These are phyloP conservation scores for Botrytis pseudocinerea DNA, from an alignment of 2,329 filamentous ascomycete species.

Conservation along the genomic window DNA sequence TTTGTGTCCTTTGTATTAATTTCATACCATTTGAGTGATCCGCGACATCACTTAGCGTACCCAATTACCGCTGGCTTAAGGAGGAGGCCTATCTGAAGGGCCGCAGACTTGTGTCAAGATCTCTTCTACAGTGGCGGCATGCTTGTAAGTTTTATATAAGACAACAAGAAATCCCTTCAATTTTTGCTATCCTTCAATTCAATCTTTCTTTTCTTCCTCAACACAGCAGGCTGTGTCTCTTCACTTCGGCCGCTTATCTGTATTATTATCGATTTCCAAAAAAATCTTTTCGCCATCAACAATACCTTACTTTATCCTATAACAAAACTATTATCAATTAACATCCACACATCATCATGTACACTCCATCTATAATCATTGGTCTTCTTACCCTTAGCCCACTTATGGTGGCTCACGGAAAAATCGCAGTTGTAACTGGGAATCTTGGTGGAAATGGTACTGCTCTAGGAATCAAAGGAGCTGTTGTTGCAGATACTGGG, in stretches of 20 bases:
- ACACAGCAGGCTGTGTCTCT: slow-evolving; percentile 6
- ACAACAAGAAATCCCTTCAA: background rate
- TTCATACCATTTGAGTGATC: too few relatives aligned
- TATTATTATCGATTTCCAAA: background rate
- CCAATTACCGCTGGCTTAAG: background rate
- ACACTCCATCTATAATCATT: background rate
- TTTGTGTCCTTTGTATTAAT: background rate
- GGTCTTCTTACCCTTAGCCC: slow-evolving; percentile 51
- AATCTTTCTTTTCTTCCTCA: background rate
- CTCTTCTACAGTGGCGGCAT: background rate
- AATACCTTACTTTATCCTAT: background rate
- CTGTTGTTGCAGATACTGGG: slow-evolving; percentile 45
- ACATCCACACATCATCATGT: slow-evolving; percentile 1
- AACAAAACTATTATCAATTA: background rate
- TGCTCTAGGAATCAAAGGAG: slow-evolving; percentile 46
- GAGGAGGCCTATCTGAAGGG: background rate
- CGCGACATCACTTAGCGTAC: background rate
- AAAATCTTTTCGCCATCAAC: background rate
- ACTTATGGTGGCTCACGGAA: slow-evolving; percentile 58
- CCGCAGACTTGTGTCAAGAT: background rate
- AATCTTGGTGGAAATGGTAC: slow-evolving; percentile 47
- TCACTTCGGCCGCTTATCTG: background rate
- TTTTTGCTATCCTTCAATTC: background rate
- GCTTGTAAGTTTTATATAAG: background rate
- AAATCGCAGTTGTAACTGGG: slow-evolving; percentile 34